A percentile compares a stretch with the other conserved stretches of the same genome.
Conservation (phyloP, 495 filamentous ascomycete genomes). For the Penicillium canariense region DNA sequence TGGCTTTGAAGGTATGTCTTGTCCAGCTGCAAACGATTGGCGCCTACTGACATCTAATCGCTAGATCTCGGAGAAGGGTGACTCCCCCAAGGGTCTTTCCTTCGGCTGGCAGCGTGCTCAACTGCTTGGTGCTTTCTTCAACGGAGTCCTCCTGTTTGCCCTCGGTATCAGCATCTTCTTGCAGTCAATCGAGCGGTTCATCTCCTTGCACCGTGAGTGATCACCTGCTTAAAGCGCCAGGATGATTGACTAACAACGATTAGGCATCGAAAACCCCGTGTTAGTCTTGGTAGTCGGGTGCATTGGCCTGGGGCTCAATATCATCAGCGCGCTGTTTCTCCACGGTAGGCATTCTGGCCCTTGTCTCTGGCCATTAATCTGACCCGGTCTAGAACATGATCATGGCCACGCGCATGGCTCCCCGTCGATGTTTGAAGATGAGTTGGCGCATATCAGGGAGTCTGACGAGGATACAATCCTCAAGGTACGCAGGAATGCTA, state of each 20-base stretch:
- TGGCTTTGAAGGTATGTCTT: slow-evolving; percentile 68
- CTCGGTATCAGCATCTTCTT: slow-evolving; percentile 86
- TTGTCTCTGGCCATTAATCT: neutral
- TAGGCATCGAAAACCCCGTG: slow-evolving; percentile 29
- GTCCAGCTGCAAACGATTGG: neutral
- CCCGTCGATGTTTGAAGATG: slow-evolving; percentile 9
- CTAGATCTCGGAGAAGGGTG: slow-evolving; percentile 18
- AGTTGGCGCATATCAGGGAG: slow-evolving; percentile 8
- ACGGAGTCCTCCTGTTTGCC: slow-evolving; percentile 83
- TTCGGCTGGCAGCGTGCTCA: slow-evolving; percentile 78
- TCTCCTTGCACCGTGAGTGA: slow-evolving; percentile 32
- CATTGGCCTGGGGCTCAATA: slow-evolving; percentile 74
- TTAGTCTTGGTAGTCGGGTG: slow-evolving; percentile 79
- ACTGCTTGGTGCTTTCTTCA: slow-evolving; percentile 81
- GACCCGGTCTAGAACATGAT: slow-evolving; percentile 22
- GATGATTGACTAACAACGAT: slow-evolving; percentile 9
- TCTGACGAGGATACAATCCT: slow-evolving; percentile 12
- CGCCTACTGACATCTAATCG: neutral
- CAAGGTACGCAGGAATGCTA: slow-evolving; percentile 8
- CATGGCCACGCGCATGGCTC: slow-evolving; percentile 17
- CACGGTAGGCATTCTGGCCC: slow-evolving; percentile 50
- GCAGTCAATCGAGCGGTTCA: slow-evolving; percentile 77
- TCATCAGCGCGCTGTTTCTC: slow-evolving; percentile 74
- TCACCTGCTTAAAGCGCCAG: neutral
- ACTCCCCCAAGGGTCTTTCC: slow-evolving; percentile 33